Base-by-base conservation (phyloP, 345 rosid genomes). In the Populus nigra region DNA sequence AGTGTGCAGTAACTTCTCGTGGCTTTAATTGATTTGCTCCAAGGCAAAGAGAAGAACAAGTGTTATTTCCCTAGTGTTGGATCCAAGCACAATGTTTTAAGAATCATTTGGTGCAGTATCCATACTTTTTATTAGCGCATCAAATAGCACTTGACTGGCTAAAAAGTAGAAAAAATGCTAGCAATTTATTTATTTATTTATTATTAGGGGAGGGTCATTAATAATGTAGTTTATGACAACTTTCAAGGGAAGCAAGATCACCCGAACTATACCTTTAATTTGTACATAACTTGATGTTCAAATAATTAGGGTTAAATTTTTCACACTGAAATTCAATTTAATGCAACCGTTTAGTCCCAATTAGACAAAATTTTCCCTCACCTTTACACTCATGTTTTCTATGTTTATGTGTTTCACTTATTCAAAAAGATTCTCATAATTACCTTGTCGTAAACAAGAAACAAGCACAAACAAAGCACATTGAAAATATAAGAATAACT, bases 21-120 rank as follows among this genome's bases (percentile, higher is more conserved):
- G n/a, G 17, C 62, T 33, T 61, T 31, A 45, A 79, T 63, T 66
- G 63, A 80, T 83, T 20, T 69, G 49, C 72, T 67, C 27, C 43
- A 35, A 22, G 63, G 33, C 29, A 75, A 77, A 73, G 20, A 39
- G 31, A 43, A 29, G 27, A 7, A 20, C 80, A 16, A 35, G 53
- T 73, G 72, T 65, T 38, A 57, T 65, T 71, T 76, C 50, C 55
- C 62, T n/a, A 22, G 25, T 36, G 68, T 18, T 50, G 35, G 65
- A 49, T 50, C 43, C 39, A 10, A 43, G 45, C 53, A 6, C 57
- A 43, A 25, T 8, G 68, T 29, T 47, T 70, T 17, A 36, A 27
- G n/a, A 55, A 70, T 65, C 61, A 49, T 74, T 53, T 57, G 25
- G 23, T 15, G 17, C 18, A 27, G 7, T 25, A 31, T 63, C 27